Evolutionary conservation across 2,329 filamentous ascomycete genomes (phyloP), one percentile per base, ranked within the genome.

Genomic region (Pyrenochaeta sp.): DNA sequence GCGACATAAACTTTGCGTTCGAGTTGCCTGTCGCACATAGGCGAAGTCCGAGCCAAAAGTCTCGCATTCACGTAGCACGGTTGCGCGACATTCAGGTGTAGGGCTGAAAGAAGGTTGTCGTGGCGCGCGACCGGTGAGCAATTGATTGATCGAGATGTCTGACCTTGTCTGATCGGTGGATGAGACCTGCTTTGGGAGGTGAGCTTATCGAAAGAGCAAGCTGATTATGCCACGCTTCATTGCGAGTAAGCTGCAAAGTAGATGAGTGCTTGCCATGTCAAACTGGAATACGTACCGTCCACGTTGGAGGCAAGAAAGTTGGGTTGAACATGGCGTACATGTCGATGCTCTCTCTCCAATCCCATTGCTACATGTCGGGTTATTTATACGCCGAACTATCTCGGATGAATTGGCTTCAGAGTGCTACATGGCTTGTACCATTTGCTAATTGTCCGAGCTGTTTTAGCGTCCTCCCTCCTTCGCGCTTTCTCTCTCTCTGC

Each of bases 101-200:
- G 56, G 62, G 58, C 62, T 65, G 62, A 59, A 54, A 56, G 54
- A 60, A 56, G 36, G 51, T 55, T 59, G 53, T 58, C 59, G 56
- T 61, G 56, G 52, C 54, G 52, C 54, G 35, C 18, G 21, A 35
- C 32, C 32, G 32, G 32, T 35, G 12, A 23, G 37, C n/a, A n/a
- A 14, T 21, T 40, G 15, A 20, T 29, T 7, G 23, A 21, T 27
- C 12, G 7, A 12, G 39, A 35, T 35, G 23, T 27, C 23, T 14
- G 39, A 27, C 37, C 11, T 14, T 40, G 37, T 27, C 21, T 18
- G 37, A 18, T 21, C 21, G 39, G 9, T 41, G 20, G 17, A 30
- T 53, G 49, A 37, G 12, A 17, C 15, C 10, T 37, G 35, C 6
- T 11, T 37, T 37, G 35, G 35, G 17, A 21, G 20, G 9, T 17